Base-by-base conservation (phyloP, 495 filamentous ascomycete species). In the Daldinia loculata region DNA sequence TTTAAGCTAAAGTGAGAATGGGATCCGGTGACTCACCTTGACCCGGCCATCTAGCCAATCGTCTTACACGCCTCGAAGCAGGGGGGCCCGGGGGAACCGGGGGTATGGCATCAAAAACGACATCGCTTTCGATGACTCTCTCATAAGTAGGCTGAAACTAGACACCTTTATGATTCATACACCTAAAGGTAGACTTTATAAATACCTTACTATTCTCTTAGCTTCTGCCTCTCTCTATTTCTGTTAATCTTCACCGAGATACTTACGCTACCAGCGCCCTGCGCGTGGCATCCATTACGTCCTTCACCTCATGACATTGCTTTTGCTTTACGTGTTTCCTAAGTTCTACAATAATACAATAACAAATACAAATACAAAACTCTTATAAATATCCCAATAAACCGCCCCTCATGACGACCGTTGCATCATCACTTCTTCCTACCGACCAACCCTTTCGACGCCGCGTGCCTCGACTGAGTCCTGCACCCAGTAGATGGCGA, bases 11-110 rank as follows among this genome's bases (percentile, higher is more conserved):
- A 36, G 45, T 8, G 63, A 30, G 66, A 60, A 66, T 22, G 52
- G 57, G 66, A 59, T 65, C 61, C 32, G 55, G 66, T 73, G 66
- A 73, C 66, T 69, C 70, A 69, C 61, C 34, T 52, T 56, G 39
- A 43, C 15, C 34, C 26, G 38, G 24, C 22, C 5, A 53, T 65
- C 56, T 30, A 56, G 26, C 70, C 70, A 72, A 72, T 72, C 70
- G 24, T 72, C 65, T 72, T 72, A 72, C 70, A 72, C 65, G 70
- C 61, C 29, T 65, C 39, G 26, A 9, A n/a, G 4, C 59, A 7
- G 48, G 48, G 61, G 30, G 19, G 14, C 11, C 4, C 43, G 29
- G 48, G 51, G 24, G 19, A 11, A 17, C 5, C 34, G 29, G 58
- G 50, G 41, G 27, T 41, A 71, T 61, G 69, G 50, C 27, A 53